Evolutionary conservation across 805 yeast genomes (phyloP), one percentile per base, ranked within the genome.

Genomic region (Candida maris): DNA sequence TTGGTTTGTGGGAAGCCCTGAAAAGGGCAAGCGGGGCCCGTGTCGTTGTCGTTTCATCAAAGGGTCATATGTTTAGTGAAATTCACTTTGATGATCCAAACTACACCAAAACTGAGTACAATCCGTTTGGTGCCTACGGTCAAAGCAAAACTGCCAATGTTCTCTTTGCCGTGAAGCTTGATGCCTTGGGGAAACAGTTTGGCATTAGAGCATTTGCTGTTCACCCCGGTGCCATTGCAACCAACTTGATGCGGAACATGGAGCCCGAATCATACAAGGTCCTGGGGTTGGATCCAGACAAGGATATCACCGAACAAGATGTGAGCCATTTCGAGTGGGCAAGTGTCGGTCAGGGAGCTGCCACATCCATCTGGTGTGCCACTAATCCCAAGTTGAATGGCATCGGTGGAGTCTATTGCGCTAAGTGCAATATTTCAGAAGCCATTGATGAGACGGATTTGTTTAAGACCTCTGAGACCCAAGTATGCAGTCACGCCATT

Each of bases 131-230:
- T 20, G 35, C 39, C 3, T 36, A 36, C 23, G 39, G 39, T 4
- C 35, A 26, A 20, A 25, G 35, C 18, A 36, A 31, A 14, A 36
- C 35, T n/a, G 35, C 35, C 16, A 25, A 36, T n/a, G 25, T 31
- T 6, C 24, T 31, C 18, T 27, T 36, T 32, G 35, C 39, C 3
- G 16, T 31, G 15, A 30, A 36, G n/a, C 15, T 36, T 5, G 39
- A 36, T 23, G 20, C 13, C 5, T 14, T 36, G 4, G 39, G 39
- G 16, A 30, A 36, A 16, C 21, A 22, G 14, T 31, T 14, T 23
- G 27, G 27, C n/a, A 36, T 36, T 17, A 25, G 39, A 13, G 35
- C 39, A 3, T 36, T 31, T 20, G 19, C 32, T 6, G 22, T 31
- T 12, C 39, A 36, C 21, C 35, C 39, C 12, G 39, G 39, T 16